Evolutionary conservation across 805 yeast genomes (phyloP), one percentile per base, ranked within the genome.

Genomic region (Metschnikowia chrysomelidarum): DNA sequence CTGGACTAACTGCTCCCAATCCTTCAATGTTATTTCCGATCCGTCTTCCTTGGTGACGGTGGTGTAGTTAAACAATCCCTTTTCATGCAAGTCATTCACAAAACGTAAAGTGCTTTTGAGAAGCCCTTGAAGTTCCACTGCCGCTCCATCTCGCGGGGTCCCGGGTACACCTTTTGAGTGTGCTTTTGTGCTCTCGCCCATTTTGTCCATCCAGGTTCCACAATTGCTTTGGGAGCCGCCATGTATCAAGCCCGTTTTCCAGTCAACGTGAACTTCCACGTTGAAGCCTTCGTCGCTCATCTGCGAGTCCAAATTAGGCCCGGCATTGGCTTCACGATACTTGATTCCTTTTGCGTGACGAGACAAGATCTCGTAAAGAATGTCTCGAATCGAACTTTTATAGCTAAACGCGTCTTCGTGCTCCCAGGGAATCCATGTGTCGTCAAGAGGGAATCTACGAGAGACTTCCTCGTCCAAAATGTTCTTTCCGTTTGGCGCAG

Each of bases 201-300:
- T 91, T 64, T 91, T 91, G 62, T 91, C 98, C 96, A 89, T 91
- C 98, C 98, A 91, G 0, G 98, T 93, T 15, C 98, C 98, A 66
- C 98, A 91, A 56, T 91, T 91, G 57, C 64, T 77, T 59, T 85
- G 95, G 31, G 86, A 85, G 2, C 98, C 98, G 29, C 98, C 98
- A 57, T 78, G 83, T 4, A 89, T 67, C 19, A 93, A 64, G 1
- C 98, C 98, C 9, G 85, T 88, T 0, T 66, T 52, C 97, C 97
- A 91, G 57, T 91, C 97, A 28, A 89, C 87, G 39, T 62, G 51
- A 2, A 89, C 74, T 44, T 76, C 74, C 28, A 91, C 89, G 56
- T 91, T 83, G 67, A 91, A 91, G 0, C 98, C 98, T 52, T 84
- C 87, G 55, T 82, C 88, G 34, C 67, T 79, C 98, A 91, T 91